Conservation (phyloP, 2,329 filamentous ascomycete genomes). For the Leptodontidium sp. region DNA sequence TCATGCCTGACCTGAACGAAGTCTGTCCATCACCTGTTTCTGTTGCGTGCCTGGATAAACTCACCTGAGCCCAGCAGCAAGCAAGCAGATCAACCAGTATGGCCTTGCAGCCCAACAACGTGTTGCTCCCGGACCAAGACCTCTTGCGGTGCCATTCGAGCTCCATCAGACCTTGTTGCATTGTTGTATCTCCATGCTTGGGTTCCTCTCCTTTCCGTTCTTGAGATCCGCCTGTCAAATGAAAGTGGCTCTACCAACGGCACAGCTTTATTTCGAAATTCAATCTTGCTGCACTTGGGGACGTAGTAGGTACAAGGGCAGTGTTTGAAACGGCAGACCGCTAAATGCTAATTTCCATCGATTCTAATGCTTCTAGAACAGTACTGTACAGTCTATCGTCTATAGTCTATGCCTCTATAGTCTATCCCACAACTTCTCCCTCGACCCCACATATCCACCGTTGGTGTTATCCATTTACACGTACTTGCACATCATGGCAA, state of each 20-base stretch:
- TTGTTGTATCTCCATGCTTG: not conserved
- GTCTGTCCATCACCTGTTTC: too few species aligned
- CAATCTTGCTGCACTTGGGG: not conserved
- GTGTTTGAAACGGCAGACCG: conserved; percentile 7
- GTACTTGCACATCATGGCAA: conserved; percentile 94
- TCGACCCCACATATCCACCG: conserved; percentile 15
- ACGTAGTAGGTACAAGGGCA: not conserved
- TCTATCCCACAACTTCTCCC: conserved; percentile 15
- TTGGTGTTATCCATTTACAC: conserved; percentile 51
- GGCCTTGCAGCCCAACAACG: too few species aligned
- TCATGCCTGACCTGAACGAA: too few species aligned
- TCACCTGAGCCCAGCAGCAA: not conserved
- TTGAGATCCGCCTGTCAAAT: not conserved
- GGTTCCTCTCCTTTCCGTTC: not conserved
- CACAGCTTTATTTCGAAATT: not conserved
- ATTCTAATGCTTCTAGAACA: conserved; percentile 32
- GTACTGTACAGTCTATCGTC: conserved; percentile 35
- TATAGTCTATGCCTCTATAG: conserved; percentile 30
- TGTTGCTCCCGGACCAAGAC: too few species aligned
- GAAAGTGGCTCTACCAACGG: not conserved
- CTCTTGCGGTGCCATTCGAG: not conserved
- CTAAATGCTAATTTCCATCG: conserved; percentile 24
- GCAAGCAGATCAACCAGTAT: not conserved
- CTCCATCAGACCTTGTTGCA: not conserved
- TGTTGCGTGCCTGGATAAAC: not conserved